Base-by-base conservation (phyloP, 73 alveolate genomes). In the Effrenium voratum region DNA sequence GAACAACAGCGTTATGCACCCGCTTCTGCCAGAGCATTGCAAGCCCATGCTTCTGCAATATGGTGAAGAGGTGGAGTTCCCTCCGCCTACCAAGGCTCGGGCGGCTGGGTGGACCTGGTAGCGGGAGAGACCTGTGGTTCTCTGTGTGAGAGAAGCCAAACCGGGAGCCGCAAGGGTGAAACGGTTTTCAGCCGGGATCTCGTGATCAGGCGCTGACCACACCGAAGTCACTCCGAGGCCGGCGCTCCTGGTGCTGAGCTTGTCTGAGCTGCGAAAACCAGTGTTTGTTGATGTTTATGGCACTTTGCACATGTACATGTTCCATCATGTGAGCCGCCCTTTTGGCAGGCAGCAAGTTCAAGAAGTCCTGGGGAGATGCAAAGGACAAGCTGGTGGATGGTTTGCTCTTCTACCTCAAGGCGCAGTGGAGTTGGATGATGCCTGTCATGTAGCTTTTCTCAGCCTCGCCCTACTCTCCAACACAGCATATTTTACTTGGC, bases 1-100 rank as follows among this genome's bases (percentile, higher is more conserved):
- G 45, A 87, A 87, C 95, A 87, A 87, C 95, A 87, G 95, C 68
- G 95, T 87, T 83, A 87, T 87, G 95, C 95, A 87, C 45, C 95
- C 95, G 24, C 82, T 63, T 45, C 95, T 87, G 41, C 95, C 95
- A 43, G 95, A 87, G 68, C 79, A 59, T 57, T 57, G 82, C 59
- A 87, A 87, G 84, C 95, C 95, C 30, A 63, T 87, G 68, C 84
- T 87, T 47, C 60, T 87, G n/a, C 59, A 26, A 1, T 16, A 28
- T 36, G 95, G 95, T 28, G 68, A 87, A 46, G 38, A 5, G 45
- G 52, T 87, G 95, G 84, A 66, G 40, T 87, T 87, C 45, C 95
- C 95, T 5, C 84, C 95, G 2, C 95, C 95, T 12, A 87, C 95
- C 68, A 87, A 87, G 95, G 95, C 81, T 3, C 2, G 81, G 60